Conservation (phyloP, 495 filamentous ascomycete genomes). For the Baudoinia panamericana region DNA sequence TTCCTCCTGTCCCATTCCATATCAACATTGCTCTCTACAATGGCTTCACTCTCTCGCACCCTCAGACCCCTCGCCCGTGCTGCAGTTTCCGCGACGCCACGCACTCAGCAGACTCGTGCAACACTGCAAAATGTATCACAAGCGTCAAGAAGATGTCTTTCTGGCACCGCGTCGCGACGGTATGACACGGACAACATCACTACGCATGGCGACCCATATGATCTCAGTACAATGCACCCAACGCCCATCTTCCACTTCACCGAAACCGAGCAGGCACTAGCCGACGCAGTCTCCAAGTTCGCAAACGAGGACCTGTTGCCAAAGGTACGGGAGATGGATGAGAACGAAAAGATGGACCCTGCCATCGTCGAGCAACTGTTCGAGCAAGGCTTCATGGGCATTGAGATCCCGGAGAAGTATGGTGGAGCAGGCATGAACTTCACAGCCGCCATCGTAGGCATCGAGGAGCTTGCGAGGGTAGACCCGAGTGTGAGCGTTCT, state of each 20-base stretch:
- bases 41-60: slow-evolving; percentile 57
- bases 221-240: slow-evolving; percentile 58
- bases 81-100: slow-evolving; percentile 32
- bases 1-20: no score
- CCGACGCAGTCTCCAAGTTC: slow-evolving; percentile 81
- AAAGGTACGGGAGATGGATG: slow-evolving; percentile 95
- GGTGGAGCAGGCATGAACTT: slow-evolving; percentile 98
- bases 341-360: slow-evolving; percentile 87
- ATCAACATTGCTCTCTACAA: no score
- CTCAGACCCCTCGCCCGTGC: slow-evolving; percentile 57
- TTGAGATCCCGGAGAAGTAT: slow-evolving; percentile 95
- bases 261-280: slow-evolving; percentile 80
- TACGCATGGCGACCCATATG: slow-evolving; percentile 33
- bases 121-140: slow-evolving; percentile 21
- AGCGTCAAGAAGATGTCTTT: slow-evolving; percentile 45
- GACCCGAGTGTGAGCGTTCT: slow-evolving; percentile 91
- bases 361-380: slow-evolving; percentile 81
- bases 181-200: slow-evolving; percentile 25
- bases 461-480: slow-evolving; percentile 89
- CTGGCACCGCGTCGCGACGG: slow-evolving; percentile 50
- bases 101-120: slow-evolving; percentile 31
- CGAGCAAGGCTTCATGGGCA: slow-evolving; percentile 93
- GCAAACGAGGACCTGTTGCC: slow-evolving; percentile 77
- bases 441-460: slow-evolving; percentile 85
- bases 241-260: slow-evolving; percentile 90